Base-by-base conservation (phyloP, 768 basidiomycete species). In the Pulveroboletus ravenelii region DNA sequence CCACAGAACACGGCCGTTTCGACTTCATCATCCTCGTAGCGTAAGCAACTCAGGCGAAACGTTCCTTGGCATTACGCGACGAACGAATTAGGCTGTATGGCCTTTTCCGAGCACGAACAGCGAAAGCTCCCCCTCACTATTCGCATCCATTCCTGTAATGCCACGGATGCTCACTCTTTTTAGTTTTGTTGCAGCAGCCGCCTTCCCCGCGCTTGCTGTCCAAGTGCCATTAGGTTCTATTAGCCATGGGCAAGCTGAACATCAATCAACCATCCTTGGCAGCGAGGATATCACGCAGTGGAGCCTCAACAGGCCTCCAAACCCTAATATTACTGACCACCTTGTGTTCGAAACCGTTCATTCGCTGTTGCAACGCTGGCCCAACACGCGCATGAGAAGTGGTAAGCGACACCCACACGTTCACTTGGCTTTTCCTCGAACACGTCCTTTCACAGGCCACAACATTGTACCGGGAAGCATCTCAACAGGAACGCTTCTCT, bases 341-440 rank as follows among this genome's bases (percentile, higher is more conserved):
- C 51, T 61, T 29, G 50, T 62, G 2, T 62, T 62, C 38, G 57
- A 64, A 57, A 51, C 65, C 54, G 51, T 62, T 56, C 23, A 56
- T 64, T 37, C 55, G 62, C 15, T 62, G 0, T 62, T 75, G 10
- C 74, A 76, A 41, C 74, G 70, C 50, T 76, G 75, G 75, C 70
- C 73, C 12, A 74, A 76, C 45, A 74, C 75, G 0, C 70, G 74
- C 3, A 74, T 76, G 61, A 66, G 75, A 44, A 75, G 75, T 56
- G 74, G 75, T 74, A 44, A 43, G 65, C 8, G 4, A 7, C 10
- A 14, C 32, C 7, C 0, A 40, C 37, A 2, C 46, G 49, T 7
- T 53, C 54, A 3, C 56, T 54, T 54, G 58, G 50, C 59, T 35
- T 48, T 20, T 53, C 53, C 7, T 48, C 45, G 2, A 62, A 60